Percentiles rank a stretch among this genome's conserved stretches.
Conservation (phyloP, 108 stramenopile species). For the Nitzschia inconspicua region DNA sequence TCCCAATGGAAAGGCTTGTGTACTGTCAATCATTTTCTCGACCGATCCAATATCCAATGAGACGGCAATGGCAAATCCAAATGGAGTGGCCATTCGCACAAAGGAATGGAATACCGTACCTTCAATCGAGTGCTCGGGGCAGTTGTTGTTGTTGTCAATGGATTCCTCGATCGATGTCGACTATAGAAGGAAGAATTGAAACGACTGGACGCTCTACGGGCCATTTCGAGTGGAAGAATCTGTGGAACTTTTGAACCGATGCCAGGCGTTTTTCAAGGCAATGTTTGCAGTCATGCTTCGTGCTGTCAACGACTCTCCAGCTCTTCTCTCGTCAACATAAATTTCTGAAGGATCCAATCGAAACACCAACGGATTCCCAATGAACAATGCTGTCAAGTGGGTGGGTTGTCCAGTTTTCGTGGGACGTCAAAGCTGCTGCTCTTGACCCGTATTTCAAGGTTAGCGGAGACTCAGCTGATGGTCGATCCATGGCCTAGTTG, state of each 20-base stretch:
- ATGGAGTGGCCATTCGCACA: constrained; percentile 16
- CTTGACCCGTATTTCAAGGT: too few species aligned
- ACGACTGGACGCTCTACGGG: constrained; percentile 53
- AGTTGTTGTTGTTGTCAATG: constrained; percentile 60
- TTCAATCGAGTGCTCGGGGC: constrained; percentile 60
- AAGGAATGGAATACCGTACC: constrained; percentile 78
- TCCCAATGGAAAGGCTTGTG: constrained; percentile 66
- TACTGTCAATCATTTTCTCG: constrained; percentile 49
- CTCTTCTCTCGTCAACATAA: too few species aligned
- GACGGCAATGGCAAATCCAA: too few species aligned
- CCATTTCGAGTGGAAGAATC: constrained; percentile 60
- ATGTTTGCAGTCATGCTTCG: constrained; percentile 38
- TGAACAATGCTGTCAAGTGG: constrained; percentile 40
- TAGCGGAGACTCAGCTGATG: too few species aligned
- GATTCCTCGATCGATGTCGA: constrained; percentile 65
- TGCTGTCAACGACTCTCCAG: constrained; percentile 16
- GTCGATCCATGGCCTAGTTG: too few species aligned
- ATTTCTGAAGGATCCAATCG: constrained; percentile 13
- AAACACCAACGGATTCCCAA: too few species aligned
- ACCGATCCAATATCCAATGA: constrained; percentile 12
- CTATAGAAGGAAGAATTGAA: constrained; percentile 73
- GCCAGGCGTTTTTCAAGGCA: constrained; percentile 46
- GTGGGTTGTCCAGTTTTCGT: constrained; percentile 69
- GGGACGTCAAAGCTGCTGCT: constrained; percentile 86
- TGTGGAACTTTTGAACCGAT: constrained; percentile 50